Evolutionary conservation across 169 alveolate genomes (phyloP), one percentile per base, ranked within the genome.

Genomic region (Eimeria acervulina): DNA sequence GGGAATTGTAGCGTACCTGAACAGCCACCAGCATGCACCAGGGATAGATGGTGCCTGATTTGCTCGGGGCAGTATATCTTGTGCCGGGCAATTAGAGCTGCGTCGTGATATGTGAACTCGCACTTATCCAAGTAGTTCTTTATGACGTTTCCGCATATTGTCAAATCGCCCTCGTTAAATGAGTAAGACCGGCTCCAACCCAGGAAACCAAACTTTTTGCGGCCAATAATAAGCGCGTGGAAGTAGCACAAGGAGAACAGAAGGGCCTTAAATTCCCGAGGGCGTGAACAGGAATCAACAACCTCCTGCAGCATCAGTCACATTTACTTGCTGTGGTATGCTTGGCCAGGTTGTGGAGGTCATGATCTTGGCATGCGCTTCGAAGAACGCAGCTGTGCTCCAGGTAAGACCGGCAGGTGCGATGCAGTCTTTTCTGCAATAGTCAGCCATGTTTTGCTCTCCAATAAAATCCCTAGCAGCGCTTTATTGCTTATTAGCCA

Each of bases 151-250:
- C 99, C 99, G 91, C 99, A 99, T 63, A 99, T 99, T 83, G 98
- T 98, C 95, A 99, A 97, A 95, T 99, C 99, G 81, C 99, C 99
- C 96, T 99, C 99, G 97, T 99, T 99, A 98, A 99, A 99, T 93
- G 99, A 98, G 97, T 99, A 99, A 66, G 98, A 97, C 90, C 99
- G 98, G 40, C 99, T 98, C 99, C 99, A 99, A 47, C 99, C 99
- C 96, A 98, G 98, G 51, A 99, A 98, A 26, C 99, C 99, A 98
- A 99, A 99, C 98, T 98, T 98, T 97, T 98, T 98, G 95, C 99
- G 98, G 63, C 99, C 99, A 42, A 99, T 97, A 80, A 99, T 98
- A 52, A 99, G 97, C 40, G 99, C 97, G 96, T 99, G 99, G 99
- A 99, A 99, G 98, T 98, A 98, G 96, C 99, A 99, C 52, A 99